These are phyloP conservation scores for Aspergillus brunneoviolaceus DNA, from an alignment of 2,329 filamentous ascomycete genomes.

Conservation along the genomic window DNA sequence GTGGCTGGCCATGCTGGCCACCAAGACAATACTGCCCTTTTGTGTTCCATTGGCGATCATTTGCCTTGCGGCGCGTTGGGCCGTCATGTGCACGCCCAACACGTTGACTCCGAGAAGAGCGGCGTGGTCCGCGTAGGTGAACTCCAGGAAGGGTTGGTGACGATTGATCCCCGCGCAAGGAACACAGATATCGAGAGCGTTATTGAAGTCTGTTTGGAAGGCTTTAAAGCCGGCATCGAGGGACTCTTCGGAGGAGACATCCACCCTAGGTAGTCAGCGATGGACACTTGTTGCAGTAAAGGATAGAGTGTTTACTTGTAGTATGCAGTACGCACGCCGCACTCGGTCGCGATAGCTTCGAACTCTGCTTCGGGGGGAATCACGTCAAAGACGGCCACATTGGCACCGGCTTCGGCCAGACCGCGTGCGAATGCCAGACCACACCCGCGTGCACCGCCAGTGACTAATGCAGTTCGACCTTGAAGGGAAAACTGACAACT, in stretches of 20 bases:
- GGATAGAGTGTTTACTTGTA: conserved; percentile 33
- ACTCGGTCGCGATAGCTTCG: conserved; percentile 42
- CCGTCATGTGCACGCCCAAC: conserved; percentile 47
- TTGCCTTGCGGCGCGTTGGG: conserved; percentile 50
- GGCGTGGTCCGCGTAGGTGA: conserved; percentile 43
- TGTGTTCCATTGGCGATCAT: conserved; percentile 55
- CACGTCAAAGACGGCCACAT: conserved; percentile 50
- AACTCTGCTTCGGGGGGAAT: conserved; percentile 43
- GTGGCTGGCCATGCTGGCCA: conserved; percentile 55
- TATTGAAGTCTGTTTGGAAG: conserved; percentile 37
- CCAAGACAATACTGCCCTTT: conserved; percentile 54
- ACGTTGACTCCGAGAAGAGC: conserved; percentile 47
- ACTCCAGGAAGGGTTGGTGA: conserved; percentile 48
- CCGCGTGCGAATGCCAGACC: conserved; percentile 48
- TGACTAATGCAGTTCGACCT: conserved; percentile 49
- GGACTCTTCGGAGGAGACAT: conserved; percentile 39
- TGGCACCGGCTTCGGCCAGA: conserved; percentile 48
- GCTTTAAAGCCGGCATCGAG: conserved; percentile 32
- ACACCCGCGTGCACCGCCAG: conserved; percentile 49
- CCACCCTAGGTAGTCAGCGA: conserved; percentile 29
- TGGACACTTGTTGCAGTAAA: not conserved
- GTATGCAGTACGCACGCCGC: conserved; percentile 43
- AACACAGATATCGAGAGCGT: conserved; percentile 46
- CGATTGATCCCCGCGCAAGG: conserved; percentile 49
- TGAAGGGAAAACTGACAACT: conserved; percentile 49